Base-by-base conservation (phyloP, 495 filamentous ascomycete genomes). In the Sabuloglossum arenarium region DNA sequence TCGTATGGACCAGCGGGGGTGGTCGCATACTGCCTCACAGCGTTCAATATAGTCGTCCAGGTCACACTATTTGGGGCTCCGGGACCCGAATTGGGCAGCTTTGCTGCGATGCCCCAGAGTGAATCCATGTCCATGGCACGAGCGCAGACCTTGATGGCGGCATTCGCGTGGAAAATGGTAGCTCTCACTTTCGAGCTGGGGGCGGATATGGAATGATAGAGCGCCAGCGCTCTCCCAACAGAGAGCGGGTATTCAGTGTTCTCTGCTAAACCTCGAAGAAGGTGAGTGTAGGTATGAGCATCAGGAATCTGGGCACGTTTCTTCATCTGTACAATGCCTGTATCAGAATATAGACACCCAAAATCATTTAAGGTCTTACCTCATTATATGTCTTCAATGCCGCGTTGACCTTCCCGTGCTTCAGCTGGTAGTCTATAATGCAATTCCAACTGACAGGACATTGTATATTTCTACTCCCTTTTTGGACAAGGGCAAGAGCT, bases 321-420 rank as follows among this genome's bases (percentile, higher is more conserved):
- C 69, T 97, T 98, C 91, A 98, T 98, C 84, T 93, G 56, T 34
- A 30, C 32, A 49, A 16, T 27, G 11, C 6, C 9, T 55, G 30
- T 21, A 37, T 60, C 54, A 56, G 42, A 30, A 56, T 21, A 42
- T 0, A n/a, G 19, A 23, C 53, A 39, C 19, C 57, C 14, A 37
- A 12, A 47, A 32, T 47, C 19, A 14, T 25, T 8, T 9, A 19
- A 53, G 50, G 23, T 65, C 73, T 56, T 60, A 86, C 85, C 68
- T 95, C 87, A 67, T 96, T 94, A 69, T 79, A 96, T 1, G 84
- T 73, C 66, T 82, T 85, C 45, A 88, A 63, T 16, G 85, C 87
- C 21, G 67, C 69, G 58, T 76, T 68, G 23, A 86, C 67, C 21
- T 69, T 70, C 8, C 73, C 71, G 24, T 75, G 67, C 14, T 75